Base-by-base conservation (phyloP, 345 rosid genomes). In the Eucalyptus cloeziana region DNA sequence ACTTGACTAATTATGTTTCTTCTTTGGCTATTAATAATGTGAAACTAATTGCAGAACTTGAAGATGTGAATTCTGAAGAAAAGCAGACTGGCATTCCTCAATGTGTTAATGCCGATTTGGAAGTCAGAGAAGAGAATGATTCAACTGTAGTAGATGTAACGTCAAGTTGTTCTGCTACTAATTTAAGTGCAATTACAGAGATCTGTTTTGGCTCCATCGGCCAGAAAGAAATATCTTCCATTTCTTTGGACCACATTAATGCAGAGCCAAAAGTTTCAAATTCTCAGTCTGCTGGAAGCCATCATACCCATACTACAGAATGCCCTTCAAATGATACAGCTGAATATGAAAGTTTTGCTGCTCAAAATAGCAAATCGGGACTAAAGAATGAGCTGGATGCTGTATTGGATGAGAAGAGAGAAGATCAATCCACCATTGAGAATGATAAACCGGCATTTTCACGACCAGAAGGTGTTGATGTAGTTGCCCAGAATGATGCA, bases 381-480 rank as follows among this genome's bases (percentile, higher is more conserved):
- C 44, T 43, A 10, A 76, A 76, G 47, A 40, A 76, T 45, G 86
- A 43, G 88, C 67, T 54, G 79, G 91, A 87, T 80, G 87, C 87
- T 40, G 45, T 49, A 49, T 71, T 87, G 54, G 83, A 80, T 43
- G 64, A 87, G 51, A 90, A 88, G 51, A 88, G 50, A 83, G 89
- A 85, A 86, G 89, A 69, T 88, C 91, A 83, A 80, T 62, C 85
- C 81, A 58, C 87, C 85, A 62, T 79, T n/a, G 85, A 69, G 54
- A 85, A 86, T 60, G 90, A 60, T 51, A 90, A 40, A 85, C 30
- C 30, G 14, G 88, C 87, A 52, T 56, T 71, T 88, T 87, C 54
- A 54, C 90, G 88, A 87, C 89, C 49, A 22, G 93, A 89, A 50
- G 80, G 30, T 52, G 44, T 85, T 89, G 93, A 90, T 86, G 91